Base-by-base conservation (phyloP, 2,329 filamentous ascomycete genomes). In the Cylindrodendrum hubeiense region DNA sequence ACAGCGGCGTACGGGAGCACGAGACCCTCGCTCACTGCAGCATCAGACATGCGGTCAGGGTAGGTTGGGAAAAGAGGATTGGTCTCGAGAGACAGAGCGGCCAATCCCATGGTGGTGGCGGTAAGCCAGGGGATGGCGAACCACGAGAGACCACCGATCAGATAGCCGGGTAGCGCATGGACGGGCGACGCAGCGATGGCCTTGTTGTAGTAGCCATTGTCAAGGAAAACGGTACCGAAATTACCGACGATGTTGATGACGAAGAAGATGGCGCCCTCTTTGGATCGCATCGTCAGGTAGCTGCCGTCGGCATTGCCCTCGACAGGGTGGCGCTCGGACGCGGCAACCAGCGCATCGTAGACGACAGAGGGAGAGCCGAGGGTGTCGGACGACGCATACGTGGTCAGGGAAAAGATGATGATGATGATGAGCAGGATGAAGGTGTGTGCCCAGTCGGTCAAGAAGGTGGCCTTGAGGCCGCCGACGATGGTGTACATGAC, bases 121-220 rank as follows among this genome's bases (percentile, higher is more conserved):
- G 90, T 92, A 10, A 97, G 85, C 92, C 93, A 97, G 0, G 95
- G 95, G 56, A 98, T 97, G 1, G 94, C 94, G 72, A 97, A 97
- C 94, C 94, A 97, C 53, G 89, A 90, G 1, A 97, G 85, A 22
- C 95, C 94, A 5, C 94, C 94, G 67, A 95, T 87, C 59, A 97
- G 91, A 75, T 97, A 97, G 19, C 94, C 94, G 0, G 94, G 94
- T 3, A 98, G 87, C 0, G 94, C 95, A 66, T 95, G 90, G 0
- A 95, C 91, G 1, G 94, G 94, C 22, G 90, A 91, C 0, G 95
- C 94, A 7, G 95, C 93, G 73, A 97, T 97, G 17, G 94, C 94
- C 80, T 97, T 97, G 85, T 97, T 96, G 81, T 94, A 97, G 82
- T 97, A 97, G 17, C 92, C 91, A 69, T 95, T 95, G 75, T 97